Evolutionary conservation across 768 basidiomycete genomes (phyloP).

Genomic region (Kondoa subrosea): DNA sequence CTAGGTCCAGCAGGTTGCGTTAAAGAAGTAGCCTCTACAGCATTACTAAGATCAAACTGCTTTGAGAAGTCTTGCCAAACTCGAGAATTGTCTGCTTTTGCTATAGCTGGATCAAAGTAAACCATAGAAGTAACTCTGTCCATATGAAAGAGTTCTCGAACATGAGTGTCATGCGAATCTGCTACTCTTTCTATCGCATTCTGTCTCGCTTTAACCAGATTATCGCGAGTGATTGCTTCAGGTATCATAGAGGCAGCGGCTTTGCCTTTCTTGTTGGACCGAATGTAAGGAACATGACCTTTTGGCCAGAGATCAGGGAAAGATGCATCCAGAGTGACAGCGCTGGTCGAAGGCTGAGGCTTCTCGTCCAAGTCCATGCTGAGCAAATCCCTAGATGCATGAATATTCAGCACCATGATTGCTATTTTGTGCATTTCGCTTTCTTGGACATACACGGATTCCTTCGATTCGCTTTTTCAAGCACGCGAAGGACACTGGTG

Average conservation of each 20-base stretch:
- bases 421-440: too few species aligned
- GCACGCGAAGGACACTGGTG: background rate
- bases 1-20: constrained; percentile 34
- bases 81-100: constrained; percentile 52
- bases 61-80: constrained; percentile 44
- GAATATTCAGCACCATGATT: too few species aligned
- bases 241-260: background rate
- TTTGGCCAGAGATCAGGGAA: constrained; percentile 1
- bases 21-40: constrained; percentile 40
- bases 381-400: too few species aligned
- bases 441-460: too few species aligned
- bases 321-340: constrained; percentile 4
- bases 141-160: constrained; percentile 78
- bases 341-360: background rate
- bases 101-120: constrained; percentile 59
- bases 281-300: constrained; percentile 3
- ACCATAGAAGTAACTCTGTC: constrained; percentile 62
- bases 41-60: constrained; percentile 50
- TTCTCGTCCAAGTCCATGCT: too few species aligned
- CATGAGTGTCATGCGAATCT: constrained; percentile 35
- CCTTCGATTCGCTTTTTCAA: too few species aligned
- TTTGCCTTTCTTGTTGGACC: too few species aligned
- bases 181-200: constrained; percentile 7
- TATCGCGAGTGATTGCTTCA: background rate
- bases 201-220: background rate